Conservation (phyloP, 2,329 filamentous ascomycete species). For the Aspergillus arachidicola region DNA sequence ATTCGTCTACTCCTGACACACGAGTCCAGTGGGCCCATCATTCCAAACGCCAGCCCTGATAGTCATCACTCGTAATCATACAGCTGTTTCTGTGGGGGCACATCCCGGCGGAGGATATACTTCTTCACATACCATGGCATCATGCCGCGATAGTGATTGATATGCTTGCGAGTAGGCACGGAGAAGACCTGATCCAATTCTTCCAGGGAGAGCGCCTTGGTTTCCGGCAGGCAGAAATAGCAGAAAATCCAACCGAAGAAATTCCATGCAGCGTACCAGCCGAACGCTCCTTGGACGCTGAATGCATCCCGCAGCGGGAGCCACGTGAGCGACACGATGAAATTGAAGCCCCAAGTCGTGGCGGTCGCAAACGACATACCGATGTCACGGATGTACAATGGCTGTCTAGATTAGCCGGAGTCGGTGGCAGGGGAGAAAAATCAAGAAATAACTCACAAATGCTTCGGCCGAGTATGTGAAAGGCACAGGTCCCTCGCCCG, state of each 20-base stretch:
- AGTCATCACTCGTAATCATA: constrained; percentile 26
- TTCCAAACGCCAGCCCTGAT: not conserved
- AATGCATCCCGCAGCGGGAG: constrained; percentile 53
- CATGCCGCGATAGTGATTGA: constrained; percentile 31
- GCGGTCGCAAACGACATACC: constrained; percentile 68
- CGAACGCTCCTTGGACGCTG: constrained; percentile 55
- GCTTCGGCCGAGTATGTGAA: constrained; percentile 70
- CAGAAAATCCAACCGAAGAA: constrained; percentile 42
- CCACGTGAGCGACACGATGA: constrained; percentile 56
- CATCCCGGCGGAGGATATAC: constrained; percentile 28
- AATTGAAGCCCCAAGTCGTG: constrained; percentile 62
- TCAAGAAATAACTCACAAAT: constrained; percentile 29
- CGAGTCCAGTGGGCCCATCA: not conserved
- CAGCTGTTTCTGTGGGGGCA: constrained; percentile 30
- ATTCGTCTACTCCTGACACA: not conserved
- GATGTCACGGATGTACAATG: constrained; percentile 63
- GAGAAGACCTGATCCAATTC: constrained; percentile 58
- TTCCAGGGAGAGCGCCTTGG: constrained; percentile 47
- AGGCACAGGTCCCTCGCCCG: constrained; percentile 65
- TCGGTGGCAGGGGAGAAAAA: constrained; percentile 16
- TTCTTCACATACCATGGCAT: constrained; percentile 34
- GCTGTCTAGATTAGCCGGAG: constrained; percentile 38
- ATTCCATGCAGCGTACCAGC: constrained; percentile 51
- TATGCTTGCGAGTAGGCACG: constrained; percentile 53
- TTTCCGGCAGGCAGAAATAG: constrained; percentile 37